Percentiles rank a stretch among this genome's conserved stretches.
Evolutionary conservation across 2,329 filamentous ascomycete species (phyloP).

Genomic region (Neurospora crassa): DNA sequence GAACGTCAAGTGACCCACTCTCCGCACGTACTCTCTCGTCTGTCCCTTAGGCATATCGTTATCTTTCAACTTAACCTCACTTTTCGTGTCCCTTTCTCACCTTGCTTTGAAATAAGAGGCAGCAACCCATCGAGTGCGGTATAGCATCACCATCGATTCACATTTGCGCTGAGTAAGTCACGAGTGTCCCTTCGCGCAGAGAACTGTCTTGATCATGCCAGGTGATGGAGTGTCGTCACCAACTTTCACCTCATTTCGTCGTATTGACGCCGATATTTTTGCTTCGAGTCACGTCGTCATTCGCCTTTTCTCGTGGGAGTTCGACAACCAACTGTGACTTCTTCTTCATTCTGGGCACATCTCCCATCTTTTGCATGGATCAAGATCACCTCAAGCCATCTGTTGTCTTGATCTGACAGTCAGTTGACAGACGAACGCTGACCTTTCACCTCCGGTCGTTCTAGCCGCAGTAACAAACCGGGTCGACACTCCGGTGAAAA

Average conservation of each 20-base stretch:
- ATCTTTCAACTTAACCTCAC: not conserved
- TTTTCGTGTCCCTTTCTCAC: not conserved
- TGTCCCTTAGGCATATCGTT: not conserved
- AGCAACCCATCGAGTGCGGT: not conserved
- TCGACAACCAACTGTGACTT: not conserved
- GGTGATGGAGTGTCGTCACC: not conserved
- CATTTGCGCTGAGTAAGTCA: not conserved
- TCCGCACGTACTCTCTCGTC: not conserved
- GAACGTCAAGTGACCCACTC: not conserved
- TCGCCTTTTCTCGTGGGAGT: not conserved
- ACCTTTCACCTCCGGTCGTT: not conserved
- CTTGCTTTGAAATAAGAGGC: not conserved
- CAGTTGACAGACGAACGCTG: not conserved
- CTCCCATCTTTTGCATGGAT: not conserved
- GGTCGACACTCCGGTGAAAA: not conserved
- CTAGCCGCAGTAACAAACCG: not conserved
- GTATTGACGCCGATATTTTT: not conserved
- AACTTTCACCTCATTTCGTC: not conserved
- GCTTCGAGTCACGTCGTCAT: not conserved
- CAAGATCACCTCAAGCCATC: not conserved
- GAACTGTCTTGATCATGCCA: not conserved
- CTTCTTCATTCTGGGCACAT: not conserved
- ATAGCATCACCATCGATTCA: not conserved
- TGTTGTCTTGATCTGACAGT: not conserved
- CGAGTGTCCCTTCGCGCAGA: not conserved